Base-by-base conservation (phyloP, 495 filamentous ascomycete genomes). In the Cairneyella variabilis region DNA sequence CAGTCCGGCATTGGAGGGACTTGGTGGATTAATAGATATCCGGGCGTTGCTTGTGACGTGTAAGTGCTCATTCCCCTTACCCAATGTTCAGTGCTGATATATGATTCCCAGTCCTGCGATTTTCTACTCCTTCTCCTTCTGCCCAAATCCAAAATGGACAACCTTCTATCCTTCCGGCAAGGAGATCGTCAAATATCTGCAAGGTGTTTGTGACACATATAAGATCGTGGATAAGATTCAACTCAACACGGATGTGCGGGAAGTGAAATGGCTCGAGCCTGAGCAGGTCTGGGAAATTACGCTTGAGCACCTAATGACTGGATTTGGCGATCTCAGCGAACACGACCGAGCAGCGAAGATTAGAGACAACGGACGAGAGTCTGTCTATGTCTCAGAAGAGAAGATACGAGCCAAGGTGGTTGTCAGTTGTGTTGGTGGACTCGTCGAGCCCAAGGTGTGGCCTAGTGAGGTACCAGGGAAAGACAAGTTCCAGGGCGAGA, bases 1-100 rank as follows among this genome's bases (percentile, higher is more conserved):
- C 75, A 82, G 51, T 65, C 76, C 1, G 77, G 75, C 5, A 75
- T 85, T 53, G 85, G 85, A 37, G 85, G 85, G 14, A 86, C 84
- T 11, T 89, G 84, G 84, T 78, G 73, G 69, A 76, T 78, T 43
- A 87, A 87, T 64, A 66, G 76, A 30, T 88, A 87, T 64, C 84
- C 84, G 1, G 85, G 83, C 1, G 57, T 63, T 50, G 60, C 57
- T 21, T 65, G 64, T 53, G 63, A 64, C 41, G 55, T 65, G 57
- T 60, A 60, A 57, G 64, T 62, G 1, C 41, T 44, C 3, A 20
- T 32, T 7, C 28, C 28, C 16, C 0, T 20, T 47, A 16, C 25
- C 34, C 8, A 28, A 23, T 25, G 23, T 30, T 17, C 34, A 3
- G 18, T 22, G 34, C 43, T 54, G 17, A 48, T 16, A 20, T 26